Percentiles rank a stretch among this genome's conserved stretches.
These are phyloP conservation scores for Hypoxylon sp. DNA, from an alignment of 2,329 filamentous ascomycete genomes.

Conservation along the genomic window DNA sequence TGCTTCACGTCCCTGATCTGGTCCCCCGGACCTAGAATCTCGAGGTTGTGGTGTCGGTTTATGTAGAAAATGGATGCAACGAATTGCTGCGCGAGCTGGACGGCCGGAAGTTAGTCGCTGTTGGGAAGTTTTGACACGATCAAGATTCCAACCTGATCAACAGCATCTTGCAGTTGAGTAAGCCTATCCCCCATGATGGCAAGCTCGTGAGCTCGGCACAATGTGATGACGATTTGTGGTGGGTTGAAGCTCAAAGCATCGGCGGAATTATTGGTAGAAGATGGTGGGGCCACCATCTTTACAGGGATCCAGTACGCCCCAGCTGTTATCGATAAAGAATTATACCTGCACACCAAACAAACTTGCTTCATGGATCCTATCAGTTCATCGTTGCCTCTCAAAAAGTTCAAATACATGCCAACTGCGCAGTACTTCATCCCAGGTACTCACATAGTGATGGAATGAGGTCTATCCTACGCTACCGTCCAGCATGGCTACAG, in stretches of 20 bases:
- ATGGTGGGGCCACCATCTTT: not conserved
- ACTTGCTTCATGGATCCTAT: not conserved
- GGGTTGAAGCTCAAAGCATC: constrained; percentile 7
- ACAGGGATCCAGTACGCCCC: not conserved
- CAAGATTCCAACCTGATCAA: constrained; percentile 76
- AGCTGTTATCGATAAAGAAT: not conserved
- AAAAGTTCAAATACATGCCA: not conserved
- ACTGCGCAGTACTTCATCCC: not conserved
- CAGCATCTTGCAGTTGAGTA: constrained; percentile 87
- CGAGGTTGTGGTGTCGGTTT: constrained; percentile 77
- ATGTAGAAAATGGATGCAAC: constrained; percentile 77
- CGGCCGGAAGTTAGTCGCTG: constrained; percentile 35
- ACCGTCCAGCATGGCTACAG: constrained; percentile 25
- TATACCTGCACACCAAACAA: not conserved
- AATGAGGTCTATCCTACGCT: constrained; percentile 38
- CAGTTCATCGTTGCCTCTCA: not conserved
- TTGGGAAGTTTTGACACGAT: not conserved
- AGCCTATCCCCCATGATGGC: constrained; percentile 78
- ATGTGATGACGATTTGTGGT: constrained; percentile 10
- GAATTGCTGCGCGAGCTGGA: constrained; percentile 77
- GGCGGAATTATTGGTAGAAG: not conserved
- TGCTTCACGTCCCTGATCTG: constrained; percentile 72
- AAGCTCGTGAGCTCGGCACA: constrained; percentile 14
- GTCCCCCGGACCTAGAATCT: constrained; percentile 70
- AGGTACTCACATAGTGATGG: constrained; percentile 25